Evolutionary conservation across 208 protist species (phyloP), one percentile per base, ranked within the genome.

Genomic region (Vickermania spadyakhi): DNA sequence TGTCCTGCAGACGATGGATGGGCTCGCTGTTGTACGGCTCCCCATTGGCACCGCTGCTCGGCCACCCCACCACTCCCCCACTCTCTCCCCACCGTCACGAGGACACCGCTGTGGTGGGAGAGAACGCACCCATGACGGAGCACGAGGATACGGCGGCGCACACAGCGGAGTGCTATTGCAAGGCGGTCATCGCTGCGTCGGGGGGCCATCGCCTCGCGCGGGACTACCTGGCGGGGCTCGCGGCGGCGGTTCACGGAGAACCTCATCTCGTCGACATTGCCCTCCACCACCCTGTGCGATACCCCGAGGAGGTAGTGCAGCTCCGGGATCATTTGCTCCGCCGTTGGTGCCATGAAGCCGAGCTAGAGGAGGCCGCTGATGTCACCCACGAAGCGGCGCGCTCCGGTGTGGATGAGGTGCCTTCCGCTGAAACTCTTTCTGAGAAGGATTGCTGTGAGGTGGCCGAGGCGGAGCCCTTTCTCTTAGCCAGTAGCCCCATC

Each of bases 201-300:
- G 81, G 87, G 11, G 84, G 81, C 3, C 76, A 77, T 14, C 72
- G 84, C 0, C 67, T 79, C 5, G 72, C 83, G 28, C 70, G 87
- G 0, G 87, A 94, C 62, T 94, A 81, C 77, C 74, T 94, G 25
- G 87, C 81, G 11, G 87, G 84, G 13, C 81, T 68, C 59, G 65
- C 84, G 3, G 73, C 84, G 4, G 52, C 73, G 7, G 73, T 56
- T 52, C 69, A 75, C 14, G 70, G 80, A 54, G 58, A 78, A 31
- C 65, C 61, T 18, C 50, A 2, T 25, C 74, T 91, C 23, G 57
- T 91, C 25, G 55, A 62, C 53, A 79, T 86, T 26, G 83, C 86
- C 23, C 73, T 93, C 66, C 78, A 86, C 60, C 73, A 93, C 66
- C 50, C 36, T 7, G 36, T 45, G 36, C 78, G 85, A 58, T 73